These are phyloP conservation scores for Mortierella sp. DNA, from an alignment of 371 early-diverging fungal genomes.

Conservation along the genomic window DNA sequence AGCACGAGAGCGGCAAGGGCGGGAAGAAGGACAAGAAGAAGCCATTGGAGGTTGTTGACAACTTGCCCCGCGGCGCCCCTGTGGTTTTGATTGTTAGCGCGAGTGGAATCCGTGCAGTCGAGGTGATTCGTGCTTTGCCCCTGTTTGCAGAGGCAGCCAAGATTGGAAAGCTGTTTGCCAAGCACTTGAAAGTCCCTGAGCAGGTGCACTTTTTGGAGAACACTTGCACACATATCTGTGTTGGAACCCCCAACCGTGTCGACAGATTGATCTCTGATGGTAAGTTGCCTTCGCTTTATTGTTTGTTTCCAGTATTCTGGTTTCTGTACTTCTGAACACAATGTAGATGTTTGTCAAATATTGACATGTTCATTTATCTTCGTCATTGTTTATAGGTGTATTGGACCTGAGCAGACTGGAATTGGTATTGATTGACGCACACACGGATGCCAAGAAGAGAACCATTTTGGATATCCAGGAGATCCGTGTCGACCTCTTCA, in stretches of 20 bases:
- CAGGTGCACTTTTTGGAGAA: constrained; percentile 75
- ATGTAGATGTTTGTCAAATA: not conserved
- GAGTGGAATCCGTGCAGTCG: constrained; percentile 82
- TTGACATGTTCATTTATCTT: not conserved
- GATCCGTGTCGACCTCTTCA: constrained; percentile 76
- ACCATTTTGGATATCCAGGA: constrained; percentile 84
- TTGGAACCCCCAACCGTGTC: constrained; percentile 89
- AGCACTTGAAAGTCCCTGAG: constrained; percentile 86
- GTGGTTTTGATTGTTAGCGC: constrained; percentile 79
- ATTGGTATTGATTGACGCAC: constrained; percentile 80
- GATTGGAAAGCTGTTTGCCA: constrained; percentile 88
- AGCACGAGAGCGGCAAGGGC: constrained; percentile 36
- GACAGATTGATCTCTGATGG: constrained; percentile 75
- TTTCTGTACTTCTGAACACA: not conserved
- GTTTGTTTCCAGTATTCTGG: not conserved
- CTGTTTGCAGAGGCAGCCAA: constrained; percentile 64
- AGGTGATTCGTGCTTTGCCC: constrained; percentile 68
- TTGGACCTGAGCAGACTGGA: constrained; percentile 76
- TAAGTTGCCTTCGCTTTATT: constrained; percentile 13
- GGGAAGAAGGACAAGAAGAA: constrained; percentile 62
- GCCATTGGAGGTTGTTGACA: constrained; percentile 62
- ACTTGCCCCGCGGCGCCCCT: constrained; percentile 68
- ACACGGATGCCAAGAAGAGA: constrained; percentile 82
- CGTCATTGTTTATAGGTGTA: constrained; percentile 54
- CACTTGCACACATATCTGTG: constrained; percentile 75